Base-by-base conservation (phyloP, 148 eudicot genomes). In the Cornus kousa region DNA sequence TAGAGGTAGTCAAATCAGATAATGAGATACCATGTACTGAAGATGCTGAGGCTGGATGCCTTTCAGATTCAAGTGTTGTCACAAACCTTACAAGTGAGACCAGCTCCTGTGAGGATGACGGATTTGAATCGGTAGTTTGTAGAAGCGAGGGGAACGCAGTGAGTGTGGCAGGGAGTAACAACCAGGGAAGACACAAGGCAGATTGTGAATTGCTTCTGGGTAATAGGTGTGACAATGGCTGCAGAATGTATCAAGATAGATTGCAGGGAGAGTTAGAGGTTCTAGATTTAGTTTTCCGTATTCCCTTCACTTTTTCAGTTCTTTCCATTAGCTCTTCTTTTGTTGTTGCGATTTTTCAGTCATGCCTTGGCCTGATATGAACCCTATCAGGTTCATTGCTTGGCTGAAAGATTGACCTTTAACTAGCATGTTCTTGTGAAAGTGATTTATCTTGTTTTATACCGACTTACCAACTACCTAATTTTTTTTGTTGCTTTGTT, bases 251-350 rank as follows among this genome's bases (percentile, higher is more conserved):
- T 78, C 85, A 70, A 73, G 79, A 79, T 59, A 84, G 78, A 73
- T 72, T 67, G 74, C 71, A 66, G 69, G 80, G 71, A 65, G 23
- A 68, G 59, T 65, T 76, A 48, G 88, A 87, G 90, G 90, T 87
- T 83, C 79, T 80, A 77, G 77, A 82, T 82, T 65, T 80, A 55
- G 64, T 70, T 74, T 70, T 5, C 24, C 33, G 32, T 14, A 48
- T 57, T 14, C 19, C 68, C 75, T 5, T 72, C 12, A 35, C 5
- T 35, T 35, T 53, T 37, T 64, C 43, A n/a, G 11, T 13, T 28
- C 37, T 2, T 35, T 35, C 37, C 37, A 35, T 13, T 13, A 2
- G 3, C 64, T 13, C 14, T 5, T 14, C 5, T 17, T 57, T 57
- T 14, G 2, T 57, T 13, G 1, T 57, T 17, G 1, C 64, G 5